Conservation (phyloP, 2,329 filamentous ascomycete genomes). For the Ophiostoma australiae region DNA sequence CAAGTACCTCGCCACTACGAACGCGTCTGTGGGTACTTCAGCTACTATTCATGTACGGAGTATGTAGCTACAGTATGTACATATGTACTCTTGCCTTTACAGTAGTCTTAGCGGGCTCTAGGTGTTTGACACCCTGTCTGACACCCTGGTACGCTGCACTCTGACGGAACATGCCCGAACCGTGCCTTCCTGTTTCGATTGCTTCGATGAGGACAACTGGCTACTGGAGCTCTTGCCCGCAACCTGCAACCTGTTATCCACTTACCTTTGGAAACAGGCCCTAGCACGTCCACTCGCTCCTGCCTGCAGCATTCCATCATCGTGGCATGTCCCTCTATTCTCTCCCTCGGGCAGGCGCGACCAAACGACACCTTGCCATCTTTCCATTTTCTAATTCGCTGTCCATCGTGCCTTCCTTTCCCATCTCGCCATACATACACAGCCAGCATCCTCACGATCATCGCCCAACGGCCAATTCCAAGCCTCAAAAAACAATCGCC, state of each 20-base stretch:
- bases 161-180: not conserved
- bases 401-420: not conserved
- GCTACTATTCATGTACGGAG: too few species aligned
- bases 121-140: not conserved
- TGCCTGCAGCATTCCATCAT: conserved; percentile 20
- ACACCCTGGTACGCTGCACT: not conserved
- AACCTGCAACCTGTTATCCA: conserved; percentile 14
- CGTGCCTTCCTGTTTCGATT: conserved; percentile 11
- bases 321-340: conserved; percentile 11
- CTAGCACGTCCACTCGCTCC: conserved; percentile 12
- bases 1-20: not conserved
- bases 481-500: not conserved
- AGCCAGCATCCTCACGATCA: not conserved
- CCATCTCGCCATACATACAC: not conserved
- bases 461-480: not conserved
- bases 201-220: conserved; percentile 24
- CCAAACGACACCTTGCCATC: conserved; percentile 5
- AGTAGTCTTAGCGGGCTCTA: not conserved
- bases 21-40: not conserved
- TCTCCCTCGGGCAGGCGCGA: conserved; percentile 16
- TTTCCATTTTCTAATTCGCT: not conserved
- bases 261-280: conserved; percentile 15
- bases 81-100: not conserved
- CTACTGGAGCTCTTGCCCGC: conserved; percentile 14
- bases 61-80: too few species aligned